A percentile compares a stretch with the other conserved stretches of the same genome.
Conservation (phyloP, 352 stramenopile species). For the Discostella stelligera region DNA sequence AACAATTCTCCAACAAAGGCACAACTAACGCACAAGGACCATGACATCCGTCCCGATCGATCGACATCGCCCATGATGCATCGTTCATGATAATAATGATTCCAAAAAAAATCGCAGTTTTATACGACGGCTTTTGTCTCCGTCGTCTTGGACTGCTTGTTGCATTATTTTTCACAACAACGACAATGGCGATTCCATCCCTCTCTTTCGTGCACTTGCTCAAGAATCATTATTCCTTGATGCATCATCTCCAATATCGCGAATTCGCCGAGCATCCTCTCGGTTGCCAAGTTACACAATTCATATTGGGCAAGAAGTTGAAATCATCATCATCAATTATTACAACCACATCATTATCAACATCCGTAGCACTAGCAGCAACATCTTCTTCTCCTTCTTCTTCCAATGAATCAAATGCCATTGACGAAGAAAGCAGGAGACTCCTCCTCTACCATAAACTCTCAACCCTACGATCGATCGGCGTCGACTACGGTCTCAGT, state of each 20-base stretch:
- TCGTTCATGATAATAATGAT: too few species aligned
- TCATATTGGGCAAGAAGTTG: not conserved
- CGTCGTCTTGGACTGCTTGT: too few species aligned
- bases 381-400: not conserved
- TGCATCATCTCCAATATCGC: not conserved
- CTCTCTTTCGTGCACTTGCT: not conserved
- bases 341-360: not conserved
- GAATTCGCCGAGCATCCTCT: too few species aligned
- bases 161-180: not conserved
- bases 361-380: not conserved
- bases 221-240: not conserved
- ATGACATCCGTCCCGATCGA: too few species aligned
- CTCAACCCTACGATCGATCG: constrained; percentile 48
- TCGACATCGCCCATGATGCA: too few species aligned
- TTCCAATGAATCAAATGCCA: too few species aligned
- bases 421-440: too few species aligned
- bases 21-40: too few species aligned
- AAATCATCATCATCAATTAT: not conserved
- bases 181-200: not conserved
- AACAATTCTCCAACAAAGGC: too few species aligned
- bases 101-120: too few species aligned
- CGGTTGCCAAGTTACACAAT: too few species aligned
- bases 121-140: too few species aligned
- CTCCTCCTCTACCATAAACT: constrained; percentile 1
- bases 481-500: constrained; percentile 73